Base-by-base conservation (phyloP, 164 flowering plant species). In the Dillenia suffruticosa region DNA sequence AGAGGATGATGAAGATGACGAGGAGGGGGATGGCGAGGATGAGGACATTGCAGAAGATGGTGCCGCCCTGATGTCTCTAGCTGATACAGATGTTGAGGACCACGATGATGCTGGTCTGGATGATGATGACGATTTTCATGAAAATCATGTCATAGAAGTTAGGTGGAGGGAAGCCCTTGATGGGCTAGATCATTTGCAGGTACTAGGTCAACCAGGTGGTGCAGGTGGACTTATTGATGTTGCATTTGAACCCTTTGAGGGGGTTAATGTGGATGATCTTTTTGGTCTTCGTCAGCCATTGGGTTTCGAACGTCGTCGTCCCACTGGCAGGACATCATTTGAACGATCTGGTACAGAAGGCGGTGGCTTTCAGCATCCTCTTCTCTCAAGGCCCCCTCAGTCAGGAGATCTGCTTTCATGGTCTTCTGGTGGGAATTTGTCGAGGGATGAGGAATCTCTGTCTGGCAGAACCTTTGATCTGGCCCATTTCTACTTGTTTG, bases 81-180 rank as follows among this genome's bases (percentile, higher is more conserved):
- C 84, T 68, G 98, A 89, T 75, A 89, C 96, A 50, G 96, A 92
- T 80, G 89, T 77, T 52, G 98, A 92, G 54, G 98, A 92, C 58
- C 93, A 85, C 70, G 98, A 92, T 76, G 96, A 89, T 71, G 63
- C 79, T 77, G 95, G 91, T n/a, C 68, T 87, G 68, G 93, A 85
- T 76, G 98, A 92, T 14, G 94, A 89, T 78, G 97, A 92, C 68
- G 96, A 92, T 70, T 87, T 84, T 66, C 90, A 85, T 77, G 98
- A 83, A 72, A 84, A 84, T 65, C 85, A 88, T 68, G 91, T 89
- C 11, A 82, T 89, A 65, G 96, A 92, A 72, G 91, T 92, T 6
- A 79, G 98, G 65, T 88, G 90, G 98, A 79, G 96, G 80, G 96
- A 89, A 72, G 96, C 88, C 53, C 86, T 85, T 54, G 94, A 89